Percentiles rank a stretch among this genome's conserved stretches.
Evolutionary conservation across 371 early-diverging fungal species (phyloP).

Genomic region (Entomophthora muscae): DNA sequence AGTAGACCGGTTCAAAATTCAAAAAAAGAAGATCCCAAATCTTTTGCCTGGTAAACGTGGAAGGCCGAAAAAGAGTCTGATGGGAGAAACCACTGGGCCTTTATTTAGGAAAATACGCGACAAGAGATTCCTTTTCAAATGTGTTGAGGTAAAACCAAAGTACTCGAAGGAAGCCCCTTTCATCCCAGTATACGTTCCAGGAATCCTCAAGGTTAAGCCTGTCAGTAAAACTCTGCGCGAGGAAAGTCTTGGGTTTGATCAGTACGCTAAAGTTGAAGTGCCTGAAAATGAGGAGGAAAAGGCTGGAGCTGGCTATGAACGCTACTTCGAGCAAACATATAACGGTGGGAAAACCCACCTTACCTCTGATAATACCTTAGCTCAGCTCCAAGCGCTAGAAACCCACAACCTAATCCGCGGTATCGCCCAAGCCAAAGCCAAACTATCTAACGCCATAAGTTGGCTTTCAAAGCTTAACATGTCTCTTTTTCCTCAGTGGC

Average conservation of each 20-base stretch:
- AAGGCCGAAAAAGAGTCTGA: not conserved
- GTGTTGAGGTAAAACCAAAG: not conserved
- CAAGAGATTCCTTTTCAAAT: not conserved
- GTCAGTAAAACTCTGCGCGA: not conserved
- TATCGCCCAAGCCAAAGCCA: not conserved
- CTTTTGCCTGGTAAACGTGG: not conserved
- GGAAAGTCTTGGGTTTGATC: not conserved
- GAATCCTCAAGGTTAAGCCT: not conserved
- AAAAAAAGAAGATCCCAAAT: not conserved
- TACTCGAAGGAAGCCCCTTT: not conserved
- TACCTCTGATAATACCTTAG: constrained; percentile 8
- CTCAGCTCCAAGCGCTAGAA: constrained; percentile 1
- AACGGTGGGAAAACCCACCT: not conserved
- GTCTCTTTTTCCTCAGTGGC: constrained; percentile 7
- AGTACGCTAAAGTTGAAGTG: not conserved
- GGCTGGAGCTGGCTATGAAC: not conserved
- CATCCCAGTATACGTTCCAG: not conserved
- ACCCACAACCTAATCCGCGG: not conserved
- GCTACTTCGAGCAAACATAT: not conserved
- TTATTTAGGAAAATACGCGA: not conserved
- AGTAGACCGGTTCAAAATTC: not conserved
- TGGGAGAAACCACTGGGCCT: not conserved
- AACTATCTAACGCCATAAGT: constrained; percentile 2
- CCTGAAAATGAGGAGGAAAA: not conserved
- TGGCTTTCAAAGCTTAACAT: not conserved